A percentile compares a stretch with the other conserved stretches of the same genome.
These are phyloP conservation scores for Euryodendron excelsum DNA, from an alignment of 148 eudicot species.

Conservation along the genomic window DNA sequence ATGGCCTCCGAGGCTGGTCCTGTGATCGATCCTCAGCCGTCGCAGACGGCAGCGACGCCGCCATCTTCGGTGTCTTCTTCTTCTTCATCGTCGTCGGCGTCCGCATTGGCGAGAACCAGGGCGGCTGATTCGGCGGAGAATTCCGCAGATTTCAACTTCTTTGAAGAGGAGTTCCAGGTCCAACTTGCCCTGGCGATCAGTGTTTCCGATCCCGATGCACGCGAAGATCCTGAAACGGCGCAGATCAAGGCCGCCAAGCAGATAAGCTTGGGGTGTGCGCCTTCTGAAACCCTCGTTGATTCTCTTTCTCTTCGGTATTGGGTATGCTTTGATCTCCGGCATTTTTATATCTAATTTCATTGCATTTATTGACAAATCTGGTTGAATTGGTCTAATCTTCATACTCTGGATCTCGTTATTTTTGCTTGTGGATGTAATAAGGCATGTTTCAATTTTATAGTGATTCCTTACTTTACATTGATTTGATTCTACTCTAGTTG, in stretches of 20 bases:
- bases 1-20: no score
- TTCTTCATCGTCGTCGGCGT: conserved; percentile 29
- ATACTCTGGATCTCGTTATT: neutral
- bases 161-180: conserved; percentile 92
- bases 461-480: neutral
- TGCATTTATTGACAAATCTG: conserved; percentile 16
- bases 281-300: conserved; percentile 58
- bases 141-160: conserved; percentile 44
- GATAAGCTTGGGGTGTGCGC: conserved; percentile 65
- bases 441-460: neutral
- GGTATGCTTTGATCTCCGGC: conserved; percentile 40
- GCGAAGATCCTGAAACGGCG: conserved; percentile 69
- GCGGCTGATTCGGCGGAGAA: conserved; percentile 14
- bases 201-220: conserved; percentile 61
- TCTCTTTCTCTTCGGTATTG: conserved; percentile 72
- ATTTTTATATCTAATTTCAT: neutral
- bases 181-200: conserved; percentile 92
- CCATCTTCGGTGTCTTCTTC: conserved; percentile 22
- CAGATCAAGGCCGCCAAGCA: conserved; percentile 95
- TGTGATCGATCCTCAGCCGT: no score
- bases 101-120: conserved; percentile 19
- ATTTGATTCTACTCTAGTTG: neutral
- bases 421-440: neutral
- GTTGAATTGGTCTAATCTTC: neutral
- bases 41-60: conserved; percentile 21